Conservation (phyloP, 192 early-diverging fungal species). For the Coemansia sp. region DNA sequence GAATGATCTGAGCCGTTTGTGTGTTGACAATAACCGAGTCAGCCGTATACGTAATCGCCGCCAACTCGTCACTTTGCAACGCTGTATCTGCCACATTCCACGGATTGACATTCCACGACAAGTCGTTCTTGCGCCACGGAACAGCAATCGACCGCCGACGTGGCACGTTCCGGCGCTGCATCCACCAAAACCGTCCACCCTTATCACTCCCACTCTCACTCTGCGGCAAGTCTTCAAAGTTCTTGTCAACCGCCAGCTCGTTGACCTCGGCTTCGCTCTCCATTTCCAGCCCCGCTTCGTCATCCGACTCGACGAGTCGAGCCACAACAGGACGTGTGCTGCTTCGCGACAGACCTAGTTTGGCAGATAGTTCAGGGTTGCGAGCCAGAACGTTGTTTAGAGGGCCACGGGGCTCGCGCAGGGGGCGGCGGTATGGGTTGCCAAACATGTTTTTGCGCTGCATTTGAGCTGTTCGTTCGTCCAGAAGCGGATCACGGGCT, state of each 20-base stretch:
- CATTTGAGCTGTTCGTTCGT: slow-evolving; percentile 61
- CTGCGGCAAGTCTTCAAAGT: slow-evolving; percentile 44
- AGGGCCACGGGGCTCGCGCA: slow-evolving; percentile 50
- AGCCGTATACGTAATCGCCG: slow-evolving; percentile 34
- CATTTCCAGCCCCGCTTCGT: slow-evolving; percentile 42
- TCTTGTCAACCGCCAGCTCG: slow-evolving; percentile 52
- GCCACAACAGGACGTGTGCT: neutral
- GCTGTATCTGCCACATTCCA: slow-evolving; percentile 12
- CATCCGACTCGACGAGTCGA: slow-evolving; percentile 23
- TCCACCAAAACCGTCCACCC: slow-evolving; percentile 40
- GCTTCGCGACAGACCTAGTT: slow-evolving; percentile 29
- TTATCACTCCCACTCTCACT: slow-evolving; percentile 9
- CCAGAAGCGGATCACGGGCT: slow-evolving; percentile 64
- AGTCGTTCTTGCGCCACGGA: slow-evolving; percentile 53
- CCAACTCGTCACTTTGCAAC: slow-evolving; percentile 6
- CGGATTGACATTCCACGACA: slow-evolving; percentile 54
- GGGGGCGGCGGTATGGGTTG: slow-evolving; percentile 66
- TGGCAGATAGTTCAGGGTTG: slow-evolving; percentile 44
- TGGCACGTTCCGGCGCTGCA: slow-evolving; percentile 49
- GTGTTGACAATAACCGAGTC: slow-evolving; percentile 32
- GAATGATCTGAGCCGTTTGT: slow-evolving; percentile 17
- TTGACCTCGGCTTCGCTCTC: slow-evolving; percentile 56
- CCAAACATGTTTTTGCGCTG: slow-evolving; percentile 71
- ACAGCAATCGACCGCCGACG: slow-evolving; percentile 45
- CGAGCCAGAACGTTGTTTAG: slow-evolving; percentile 53